Percentiles rank a stretch among this genome's conserved stretches.
Evolutionary conservation across 1,284 basidiomycete species (phyloP).

Genomic region (Polyporus tsugae): DNA sequence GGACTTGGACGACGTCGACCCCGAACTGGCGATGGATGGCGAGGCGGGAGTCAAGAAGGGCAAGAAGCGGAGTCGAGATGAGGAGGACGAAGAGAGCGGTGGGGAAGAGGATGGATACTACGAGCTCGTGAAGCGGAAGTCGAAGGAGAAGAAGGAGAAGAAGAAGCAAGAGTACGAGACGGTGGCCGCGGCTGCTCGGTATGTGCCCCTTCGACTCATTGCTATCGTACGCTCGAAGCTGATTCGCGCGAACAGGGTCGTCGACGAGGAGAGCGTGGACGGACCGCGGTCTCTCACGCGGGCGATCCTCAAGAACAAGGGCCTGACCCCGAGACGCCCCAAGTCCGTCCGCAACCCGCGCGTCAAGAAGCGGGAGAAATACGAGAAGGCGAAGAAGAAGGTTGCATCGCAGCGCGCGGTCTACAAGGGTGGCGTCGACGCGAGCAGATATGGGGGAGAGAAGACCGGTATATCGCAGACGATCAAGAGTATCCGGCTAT

Average conservation of each 20-base stretch:
- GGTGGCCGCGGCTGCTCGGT: constrained; percentile 70
- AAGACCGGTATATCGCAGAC: constrained; percentile 87
- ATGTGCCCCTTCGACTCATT: constrained; percentile 31
- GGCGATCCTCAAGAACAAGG: constrained; percentile 92
- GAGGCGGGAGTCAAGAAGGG: constrained; percentile 47
- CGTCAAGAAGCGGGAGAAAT: constrained; percentile 93
- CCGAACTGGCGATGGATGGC: constrained; percentile 47
- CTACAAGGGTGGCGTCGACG: constrained; percentile 85
- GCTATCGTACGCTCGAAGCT: neutral
- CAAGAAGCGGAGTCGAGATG: constrained; percentile 48
- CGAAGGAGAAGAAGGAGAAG: constrained; percentile 75
- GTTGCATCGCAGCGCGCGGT: constrained; percentile 88
- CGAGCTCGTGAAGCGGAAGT: constrained; percentile 68
- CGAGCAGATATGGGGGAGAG: constrained; percentile 72
- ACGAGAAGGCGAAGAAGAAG: constrained; percentile 94
- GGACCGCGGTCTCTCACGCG: constrained; percentile 90
- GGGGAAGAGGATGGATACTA: constrained; percentile 76
- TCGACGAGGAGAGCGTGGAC: constrained; percentile 56
- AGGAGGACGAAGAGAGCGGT: constrained; percentile 40
- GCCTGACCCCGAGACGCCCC: constrained; percentile 87
- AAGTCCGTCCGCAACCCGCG: constrained; percentile 93
- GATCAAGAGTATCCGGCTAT: constrained; percentile 82
- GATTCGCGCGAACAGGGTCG: constrained; percentile 48
- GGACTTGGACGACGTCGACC: constrained; percentile 71
- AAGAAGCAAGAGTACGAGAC: constrained; percentile 87